Evolutionary conservation across 176 grass and related monocot species (phyloP).

Genomic region (Raddia guianensis): DNA sequence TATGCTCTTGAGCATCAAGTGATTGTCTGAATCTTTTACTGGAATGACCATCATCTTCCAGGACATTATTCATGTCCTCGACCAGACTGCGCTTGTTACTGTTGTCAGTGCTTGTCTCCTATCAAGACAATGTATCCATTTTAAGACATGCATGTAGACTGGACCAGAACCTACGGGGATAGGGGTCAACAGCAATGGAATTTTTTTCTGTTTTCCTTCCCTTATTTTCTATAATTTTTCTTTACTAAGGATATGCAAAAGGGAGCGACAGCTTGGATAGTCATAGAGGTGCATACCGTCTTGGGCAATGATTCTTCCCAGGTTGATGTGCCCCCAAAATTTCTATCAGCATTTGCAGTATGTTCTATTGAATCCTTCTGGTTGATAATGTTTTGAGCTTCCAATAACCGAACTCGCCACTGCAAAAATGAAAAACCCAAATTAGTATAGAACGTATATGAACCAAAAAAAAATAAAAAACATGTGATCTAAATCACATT

Average conservation of each 20-base stretch:
- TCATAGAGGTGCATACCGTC: conserved; percentile 45
- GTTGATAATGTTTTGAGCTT: conserved; percentile 68
- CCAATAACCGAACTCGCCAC: conserved; percentile 62
- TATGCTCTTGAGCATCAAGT: conserved; percentile 44
- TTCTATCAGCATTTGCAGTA: conserved; percentile 43
- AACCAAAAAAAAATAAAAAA: conserved; percentile 7
- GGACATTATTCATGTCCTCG: conserved; percentile 54
- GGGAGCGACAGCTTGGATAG: conserved; percentile 2
- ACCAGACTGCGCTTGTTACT: conserved; percentile 60
- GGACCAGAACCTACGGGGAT: not conserved
- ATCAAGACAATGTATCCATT: conserved; percentile 43
- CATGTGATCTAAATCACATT: not conserved
- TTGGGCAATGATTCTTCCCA: conserved; percentile 45
- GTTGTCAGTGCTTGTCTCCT: conserved; percentile 67
- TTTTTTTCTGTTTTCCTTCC: not conserved
- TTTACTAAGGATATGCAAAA: conserved; percentile 15
- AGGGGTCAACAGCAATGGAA: not conserved
- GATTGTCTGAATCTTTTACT: conserved; percentile 67
- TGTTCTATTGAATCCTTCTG: conserved; percentile 49
- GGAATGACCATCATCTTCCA: conserved; percentile 60
- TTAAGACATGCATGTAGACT: not conserved
- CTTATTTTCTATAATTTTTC: not conserved
- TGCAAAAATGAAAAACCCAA: conserved; percentile 38
- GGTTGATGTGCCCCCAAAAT: conserved; percentile 38
- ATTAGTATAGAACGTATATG: conserved; percentile 30